Conservation (phyloP, 2,329 filamentous ascomycete genomes). For the Neobulgaria alba region DNA sequence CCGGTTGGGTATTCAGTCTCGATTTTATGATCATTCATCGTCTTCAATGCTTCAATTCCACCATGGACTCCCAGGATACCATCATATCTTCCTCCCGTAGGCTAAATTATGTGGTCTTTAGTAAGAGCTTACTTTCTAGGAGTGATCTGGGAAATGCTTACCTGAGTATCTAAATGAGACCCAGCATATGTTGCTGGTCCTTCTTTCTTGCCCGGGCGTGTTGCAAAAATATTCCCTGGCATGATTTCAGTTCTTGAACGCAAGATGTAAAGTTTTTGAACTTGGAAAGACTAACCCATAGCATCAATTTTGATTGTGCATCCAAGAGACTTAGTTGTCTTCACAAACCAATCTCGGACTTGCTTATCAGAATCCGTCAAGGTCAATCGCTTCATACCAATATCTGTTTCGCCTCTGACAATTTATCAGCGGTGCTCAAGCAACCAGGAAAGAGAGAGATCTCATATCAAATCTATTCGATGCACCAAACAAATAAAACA, state of each 20-base stretch:
- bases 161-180: constrained; percentile 58
- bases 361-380: constrained; percentile 63
- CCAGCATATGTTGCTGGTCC: constrained; percentile 60
- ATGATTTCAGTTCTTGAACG: too few relatives aligned
- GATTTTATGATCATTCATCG: constrained; percentile 57
- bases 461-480: not conserved
- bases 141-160: too few relatives aligned
- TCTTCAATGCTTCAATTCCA: constrained; percentile 63
- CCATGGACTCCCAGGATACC: constrained; percentile 68
- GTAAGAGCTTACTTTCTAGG: too few relatives aligned
- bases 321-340: constrained; percentile 52
- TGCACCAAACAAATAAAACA: not conserved
- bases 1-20: constrained; percentile 50
- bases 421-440: constrained; percentile 5
- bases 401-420: constrained; percentile 46
- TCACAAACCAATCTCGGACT: constrained; percentile 67
- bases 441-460: too few relatives aligned
- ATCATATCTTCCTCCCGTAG: constrained; percentile 60
- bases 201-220: constrained; percentile 52
- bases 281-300: constrained; percentile 49
- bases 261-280: too few relatives aligned
- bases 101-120: constrained; percentile 32
- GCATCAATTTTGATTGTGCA: constrained; percentile 61
- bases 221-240: constrained; percentile 60
- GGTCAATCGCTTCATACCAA: constrained; percentile 68